Conservation (phyloP, 2,329 filamentous ascomycete species). For the Neonectria coccinea region DNA sequence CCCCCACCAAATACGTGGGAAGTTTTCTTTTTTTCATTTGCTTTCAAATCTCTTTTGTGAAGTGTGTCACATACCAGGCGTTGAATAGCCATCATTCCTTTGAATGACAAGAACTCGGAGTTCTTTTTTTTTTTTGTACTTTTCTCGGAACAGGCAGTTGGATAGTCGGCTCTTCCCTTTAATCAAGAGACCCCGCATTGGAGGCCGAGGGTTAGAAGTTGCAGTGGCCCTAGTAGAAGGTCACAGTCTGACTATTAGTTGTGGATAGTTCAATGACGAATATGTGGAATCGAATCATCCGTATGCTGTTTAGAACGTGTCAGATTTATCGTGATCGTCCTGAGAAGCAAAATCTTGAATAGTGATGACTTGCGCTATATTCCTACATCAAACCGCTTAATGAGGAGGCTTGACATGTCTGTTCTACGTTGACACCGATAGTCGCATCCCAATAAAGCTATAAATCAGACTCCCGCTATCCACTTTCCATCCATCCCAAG, state of each 20-base stretch:
- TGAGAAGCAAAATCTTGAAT: background rate
- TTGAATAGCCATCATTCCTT: conserved; percentile 39
- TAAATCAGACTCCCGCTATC: conserved; percentile 37
- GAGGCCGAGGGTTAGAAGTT: conserved; percentile 15
- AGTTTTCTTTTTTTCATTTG: conserved; percentile 40
- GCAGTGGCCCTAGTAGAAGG: conserved; percentile 13
- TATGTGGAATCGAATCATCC: conserved; percentile 6
- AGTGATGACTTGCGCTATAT: background rate
- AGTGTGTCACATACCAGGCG: conserved; percentile 41
- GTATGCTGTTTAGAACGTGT: background rate
- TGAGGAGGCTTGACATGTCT: background rate
- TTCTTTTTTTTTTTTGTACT: conserved; percentile 31
- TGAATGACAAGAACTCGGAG: conserved; percentile 41
- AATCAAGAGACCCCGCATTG: conserved; percentile 1
- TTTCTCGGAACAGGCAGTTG: conserved; percentile 25
- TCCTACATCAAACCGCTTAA: background rate
- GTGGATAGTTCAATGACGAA: conserved; percentile 24
- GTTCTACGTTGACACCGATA: background rate
- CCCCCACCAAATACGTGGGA: conserved; percentile 39
- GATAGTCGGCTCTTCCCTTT: conserved; percentile 18
- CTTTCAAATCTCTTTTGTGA: conserved; percentile 31
- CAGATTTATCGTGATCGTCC: too few relatives aligned
- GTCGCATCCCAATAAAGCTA: conserved; percentile 30
- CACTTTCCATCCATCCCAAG: conserved; percentile 25
- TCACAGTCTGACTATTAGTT: conserved; percentile 12